Evolutionary conservation across 371 early-diverging fungal species (phyloP).

Genomic region (Nematocida sp.): DNA sequence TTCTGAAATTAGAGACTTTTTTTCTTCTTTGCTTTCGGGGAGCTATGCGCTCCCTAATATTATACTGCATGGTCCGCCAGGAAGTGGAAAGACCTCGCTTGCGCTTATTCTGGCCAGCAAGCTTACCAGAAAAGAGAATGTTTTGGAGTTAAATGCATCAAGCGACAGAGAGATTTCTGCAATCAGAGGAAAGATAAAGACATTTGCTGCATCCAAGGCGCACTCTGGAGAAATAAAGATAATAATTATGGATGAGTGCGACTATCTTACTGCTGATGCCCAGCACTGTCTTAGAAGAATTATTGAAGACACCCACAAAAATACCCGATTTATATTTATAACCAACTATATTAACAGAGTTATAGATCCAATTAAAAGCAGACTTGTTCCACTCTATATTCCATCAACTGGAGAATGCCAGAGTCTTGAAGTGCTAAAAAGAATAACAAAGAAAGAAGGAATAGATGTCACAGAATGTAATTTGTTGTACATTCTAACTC

Average conservation of each 20-base stretch:
- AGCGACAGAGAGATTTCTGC: slow-evolving; percentile 70
- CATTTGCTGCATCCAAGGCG: slow-evolving; percentile 75
- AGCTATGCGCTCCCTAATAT: slow-evolving; percentile 78
- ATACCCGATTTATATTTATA: slow-evolving; percentile 70
- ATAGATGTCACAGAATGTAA: slow-evolving; percentile 23
- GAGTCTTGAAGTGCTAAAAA: slow-evolving; percentile 37
- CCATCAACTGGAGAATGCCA: slow-evolving; percentile 15
- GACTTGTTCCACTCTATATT: slow-evolving; percentile 66
- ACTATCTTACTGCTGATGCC: slow-evolving; percentile 70
- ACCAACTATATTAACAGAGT: slow-evolving; percentile 73
- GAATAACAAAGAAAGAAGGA: slow-evolving; percentile 61
- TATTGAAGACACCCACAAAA: slow-evolving; percentile 67
- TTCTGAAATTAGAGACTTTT: slow-evolving; percentile 60
- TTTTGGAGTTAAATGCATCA: slow-evolving; percentile 69
- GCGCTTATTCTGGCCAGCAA: slow-evolving; percentile 77
- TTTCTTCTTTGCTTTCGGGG: slow-evolving; percentile 34
- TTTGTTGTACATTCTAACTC: slow-evolving; percentile 55
- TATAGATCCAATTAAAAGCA: slow-evolving; percentile 69
- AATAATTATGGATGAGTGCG: slow-evolving; percentile 71
- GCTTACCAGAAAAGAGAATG: slow-evolving; percentile 9
- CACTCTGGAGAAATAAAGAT: slow-evolving; percentile 57
- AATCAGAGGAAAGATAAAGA: slow-evolving; percentile 72
- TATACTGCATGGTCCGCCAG: slow-evolving; percentile 96
- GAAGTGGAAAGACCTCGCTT: slow-evolving; percentile 95
- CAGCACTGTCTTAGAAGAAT: slow-evolving; percentile 71